Evolutionary conservation across 441 rosid species (phyloP), one percentile per base, ranked within the genome.

Genomic region (Lepidium campestre): DNA sequence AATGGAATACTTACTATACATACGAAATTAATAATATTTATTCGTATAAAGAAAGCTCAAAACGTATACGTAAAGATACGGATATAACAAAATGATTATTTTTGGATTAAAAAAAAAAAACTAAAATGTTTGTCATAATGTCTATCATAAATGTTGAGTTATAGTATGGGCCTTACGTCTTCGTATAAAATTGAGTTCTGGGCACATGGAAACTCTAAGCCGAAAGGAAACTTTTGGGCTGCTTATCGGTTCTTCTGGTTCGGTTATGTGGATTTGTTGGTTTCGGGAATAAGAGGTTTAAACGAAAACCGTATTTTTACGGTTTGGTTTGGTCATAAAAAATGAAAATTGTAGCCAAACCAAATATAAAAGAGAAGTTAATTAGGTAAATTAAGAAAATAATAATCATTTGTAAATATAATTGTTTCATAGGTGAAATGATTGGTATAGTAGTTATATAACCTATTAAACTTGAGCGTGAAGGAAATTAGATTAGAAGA

Each of bases 401-500:
- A 23, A 3, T 3, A 25, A 25, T 25, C 4, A 25, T 25, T 2
- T 29, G 32, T 29, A 29, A 34, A 41, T 20, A 22, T 34, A 18
- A 20, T 36, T 36, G 39, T 15, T 36, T 8, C 36, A 47, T 65
- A 66, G 50, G 68, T 49, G 27, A 34, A 65, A 72, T 72, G 67
- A 66, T 65, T 59, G 42, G 46, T 50, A 34, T 18, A 57, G 67
- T 72, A 25, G 46, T 41, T 34, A 57, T 57, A 7, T 29, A 36
- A 52, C 35, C 14, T 58, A 52, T 59, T 44, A 44, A 73, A 53
- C 77, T 60, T 73, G 46, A 66, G 57, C 72, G 17, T 42, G 62
- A 67, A 67, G 77, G 31, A 11, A 35, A 36, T 35, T 35, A 39
- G 68, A 72, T 72, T 59, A 66, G 52, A 44, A 72, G 17, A 65